Percentiles rank a stretch among this genome's conserved stretches.
Evolutionary conservation across 164 flowering plant genomes (phyloP).

Genomic region (Magnolia kwangsiensis): DNA sequence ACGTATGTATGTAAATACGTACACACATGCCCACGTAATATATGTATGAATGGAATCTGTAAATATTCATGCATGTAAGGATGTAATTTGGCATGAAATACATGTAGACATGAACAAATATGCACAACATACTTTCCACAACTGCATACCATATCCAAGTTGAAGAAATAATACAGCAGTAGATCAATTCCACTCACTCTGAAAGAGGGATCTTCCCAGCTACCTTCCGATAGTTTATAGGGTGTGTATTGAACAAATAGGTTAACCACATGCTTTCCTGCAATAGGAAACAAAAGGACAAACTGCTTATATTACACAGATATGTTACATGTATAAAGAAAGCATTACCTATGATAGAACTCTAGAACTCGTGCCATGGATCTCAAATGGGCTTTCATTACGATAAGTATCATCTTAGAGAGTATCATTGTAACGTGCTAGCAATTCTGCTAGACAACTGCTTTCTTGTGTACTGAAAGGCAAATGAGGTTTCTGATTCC

Average conservation of each 20-base stretch:
- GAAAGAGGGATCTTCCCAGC: constrained; percentile 76
- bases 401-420: too few species aligned
- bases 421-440: neutral
- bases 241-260: constrained; percentile 93
- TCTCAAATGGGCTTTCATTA: too few species aligned
- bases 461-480: neutral
- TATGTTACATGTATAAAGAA: too few species aligned
- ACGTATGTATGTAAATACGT: too few species aligned
- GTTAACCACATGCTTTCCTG: constrained; percentile 93
- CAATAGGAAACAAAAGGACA: neutral
- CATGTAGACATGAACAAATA: neutral
- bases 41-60: too few species aligned
- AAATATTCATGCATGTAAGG: too few species aligned
- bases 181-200: constrained; percentile 50
- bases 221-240: constrained; percentile 70
- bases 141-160: neutral
- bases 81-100: too few species aligned
- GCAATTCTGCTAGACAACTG: neutral
- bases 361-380: too few species aligned
- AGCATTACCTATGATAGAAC: too few species aligned
- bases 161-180: neutral
- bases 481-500: neutral
- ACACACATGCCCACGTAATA: too few species aligned
- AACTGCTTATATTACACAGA: too few species aligned
- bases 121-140: neutral